A percentile compares a stretch with the other conserved stretches of the same genome.
These are phyloP conservation scores for Beta vulgaris DNA, from an alignment of 148 eudicot genomes.

Conservation along the genomic window DNA sequence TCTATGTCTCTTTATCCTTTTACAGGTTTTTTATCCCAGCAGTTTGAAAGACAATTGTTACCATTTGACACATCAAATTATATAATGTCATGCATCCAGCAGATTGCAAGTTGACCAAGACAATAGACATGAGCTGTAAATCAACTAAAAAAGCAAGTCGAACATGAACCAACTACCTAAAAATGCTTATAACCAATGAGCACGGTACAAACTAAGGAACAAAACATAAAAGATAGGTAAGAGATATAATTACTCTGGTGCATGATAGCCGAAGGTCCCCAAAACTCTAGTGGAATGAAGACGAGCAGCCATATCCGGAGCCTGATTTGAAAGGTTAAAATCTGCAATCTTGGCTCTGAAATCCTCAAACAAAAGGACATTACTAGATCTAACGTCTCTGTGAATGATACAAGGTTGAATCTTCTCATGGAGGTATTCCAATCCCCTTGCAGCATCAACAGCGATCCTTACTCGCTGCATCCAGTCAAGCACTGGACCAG, in stretches of 20 bases:
- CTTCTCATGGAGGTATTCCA: constrained; percentile 64
- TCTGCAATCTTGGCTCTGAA: constrained; percentile 64
- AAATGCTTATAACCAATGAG: neutral
- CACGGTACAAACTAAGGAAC: neutral
- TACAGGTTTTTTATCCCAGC: too few species aligned
- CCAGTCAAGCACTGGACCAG: constrained; percentile 71
- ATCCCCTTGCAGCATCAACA: constrained; percentile 63
- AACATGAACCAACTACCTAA: neutral
- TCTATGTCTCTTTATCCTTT: too few species aligned
- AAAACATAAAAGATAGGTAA: neutral
- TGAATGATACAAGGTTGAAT: constrained; percentile 57
- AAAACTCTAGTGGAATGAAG: constrained; percentile 65
- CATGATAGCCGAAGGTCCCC: constrained; percentile 74
- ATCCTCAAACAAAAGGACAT: constrained; percentile 58
- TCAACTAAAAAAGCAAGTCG: too few species aligned
- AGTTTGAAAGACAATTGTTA: too few species aligned
- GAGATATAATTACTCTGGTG: constrained; percentile 50
- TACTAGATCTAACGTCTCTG: constrained; percentile 65
- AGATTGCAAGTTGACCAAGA: too few species aligned
- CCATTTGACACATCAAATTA: too few species aligned
- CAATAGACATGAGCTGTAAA: too few species aligned
- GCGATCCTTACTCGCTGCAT: constrained; percentile 61
- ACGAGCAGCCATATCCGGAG: constrained; percentile 81
- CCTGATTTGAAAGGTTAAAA: constrained; percentile 64
- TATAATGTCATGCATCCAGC: too few species aligned